Conservation (phyloP, 2,329 filamentous ascomycete species). For the Teratosphaeriaceae sp. region DNA sequence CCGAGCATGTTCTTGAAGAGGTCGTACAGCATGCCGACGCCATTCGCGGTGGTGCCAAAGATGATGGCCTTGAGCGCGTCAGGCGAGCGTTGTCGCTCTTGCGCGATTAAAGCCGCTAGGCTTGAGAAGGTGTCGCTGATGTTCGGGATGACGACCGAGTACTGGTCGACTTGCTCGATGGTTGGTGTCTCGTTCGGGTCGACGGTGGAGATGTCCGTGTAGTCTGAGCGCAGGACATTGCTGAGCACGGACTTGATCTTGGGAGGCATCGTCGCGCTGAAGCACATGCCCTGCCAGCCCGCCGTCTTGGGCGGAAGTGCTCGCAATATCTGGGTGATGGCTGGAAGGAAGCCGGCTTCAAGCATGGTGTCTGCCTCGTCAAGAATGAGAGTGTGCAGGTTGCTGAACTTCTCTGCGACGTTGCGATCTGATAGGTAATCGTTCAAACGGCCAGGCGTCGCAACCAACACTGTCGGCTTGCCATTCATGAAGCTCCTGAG, state of each 20-base stretch:
- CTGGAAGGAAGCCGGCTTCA: conserved; percentile 47
- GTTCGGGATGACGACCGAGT: conserved; percentile 33
- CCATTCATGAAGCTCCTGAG: conserved; percentile 59
- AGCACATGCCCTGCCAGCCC: conserved; percentile 46
- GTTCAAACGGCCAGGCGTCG: conserved; percentile 76
- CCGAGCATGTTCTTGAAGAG: conserved; percentile 30
- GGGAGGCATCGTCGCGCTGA: conserved; percentile 40
- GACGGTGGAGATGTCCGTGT: conserved; percentile 38
- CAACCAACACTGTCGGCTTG: conserved; percentile 82
- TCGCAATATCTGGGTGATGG: conserved; percentile 46
- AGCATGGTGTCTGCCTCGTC: conserved; percentile 84
- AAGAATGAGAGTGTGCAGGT: conserved; percentile 40
- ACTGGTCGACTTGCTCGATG: conserved; percentile 44
- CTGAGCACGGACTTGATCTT: conserved; percentile 40
- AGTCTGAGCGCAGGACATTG: conserved; percentile 37
- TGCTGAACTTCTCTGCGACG: conserved; percentile 39
- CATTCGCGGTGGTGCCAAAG: conserved; percentile 42
- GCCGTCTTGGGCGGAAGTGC: conserved; percentile 44
- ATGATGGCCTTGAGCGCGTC: conserved; percentile 41
- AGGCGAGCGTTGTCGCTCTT: conserved; percentile 34
- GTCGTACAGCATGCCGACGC: conserved; percentile 37
- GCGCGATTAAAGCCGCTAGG: conserved; percentile 39
- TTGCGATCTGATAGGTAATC: conserved; percentile 70
- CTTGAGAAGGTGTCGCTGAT: conserved; percentile 41
- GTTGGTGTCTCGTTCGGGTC: conserved; percentile 40